A percentile compares a stretch with the other conserved stretches of the same genome.
Conservation (phyloP, 441 rosid genomes). For the Corymbia calophylla region DNA sequence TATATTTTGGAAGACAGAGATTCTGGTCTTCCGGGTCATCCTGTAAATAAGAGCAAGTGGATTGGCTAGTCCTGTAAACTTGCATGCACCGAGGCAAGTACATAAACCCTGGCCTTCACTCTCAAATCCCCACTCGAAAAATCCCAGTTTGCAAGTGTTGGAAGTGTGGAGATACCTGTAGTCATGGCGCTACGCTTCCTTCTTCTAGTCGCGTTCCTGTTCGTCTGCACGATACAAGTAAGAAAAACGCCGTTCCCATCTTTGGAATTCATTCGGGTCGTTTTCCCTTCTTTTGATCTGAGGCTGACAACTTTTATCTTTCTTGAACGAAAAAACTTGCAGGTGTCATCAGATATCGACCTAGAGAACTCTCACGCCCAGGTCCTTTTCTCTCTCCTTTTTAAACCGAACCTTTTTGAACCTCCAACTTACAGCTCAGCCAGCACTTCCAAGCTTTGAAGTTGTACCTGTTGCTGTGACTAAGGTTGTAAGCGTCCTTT, state of each 20-base stretch:
- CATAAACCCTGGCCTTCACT: neutral
- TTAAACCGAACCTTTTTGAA: neutral
- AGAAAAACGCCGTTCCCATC: neutral
- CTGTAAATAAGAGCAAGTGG: neutral
- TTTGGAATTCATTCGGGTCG: neutral
- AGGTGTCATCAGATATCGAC: constrained; percentile 19
- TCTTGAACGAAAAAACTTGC: neutral
- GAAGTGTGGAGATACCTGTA: neutral
- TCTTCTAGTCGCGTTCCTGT: neutral
- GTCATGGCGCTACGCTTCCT: constrained; percentile 13
- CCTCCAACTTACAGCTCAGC: neutral
- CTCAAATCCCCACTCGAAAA: neutral
- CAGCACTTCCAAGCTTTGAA: neutral
- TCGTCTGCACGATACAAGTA: neutral
- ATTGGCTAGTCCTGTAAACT: neutral
- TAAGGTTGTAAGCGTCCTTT: no score
- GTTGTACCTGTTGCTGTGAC: neutral
- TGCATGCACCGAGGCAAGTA: neutral
- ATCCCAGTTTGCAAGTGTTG: neutral
- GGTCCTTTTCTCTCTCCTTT: neutral
- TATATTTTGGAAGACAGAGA: neutral
- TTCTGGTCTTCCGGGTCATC: neutral
- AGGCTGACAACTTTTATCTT: neutral
- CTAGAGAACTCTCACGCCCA: neutral
- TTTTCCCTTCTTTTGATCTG: neutral